phyloP scores from a whole-genome alignment of 1,284 basidiomycete species.

The Melanopsichium pennsylvanicum region DNA sequence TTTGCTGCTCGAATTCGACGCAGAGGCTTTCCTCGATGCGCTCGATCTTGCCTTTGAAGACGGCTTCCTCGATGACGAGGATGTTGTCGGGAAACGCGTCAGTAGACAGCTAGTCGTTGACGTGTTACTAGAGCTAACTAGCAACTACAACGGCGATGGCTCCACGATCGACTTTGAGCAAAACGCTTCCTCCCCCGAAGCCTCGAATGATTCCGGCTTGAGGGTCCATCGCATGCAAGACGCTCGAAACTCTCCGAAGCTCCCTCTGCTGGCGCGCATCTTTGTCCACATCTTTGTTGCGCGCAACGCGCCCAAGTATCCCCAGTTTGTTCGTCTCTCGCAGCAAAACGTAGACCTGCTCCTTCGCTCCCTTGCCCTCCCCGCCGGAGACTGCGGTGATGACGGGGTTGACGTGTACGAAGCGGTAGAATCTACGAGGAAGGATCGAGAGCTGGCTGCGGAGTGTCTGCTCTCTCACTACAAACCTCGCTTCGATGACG shows the following conservation, averaged over 20 bases:
- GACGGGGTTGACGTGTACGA: conserved; percentile 4
- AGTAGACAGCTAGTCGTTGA: conserved; percentile 85
- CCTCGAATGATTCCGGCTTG: neutral
- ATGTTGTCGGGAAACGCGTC: conserved; percentile 61
- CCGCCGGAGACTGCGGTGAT: conserved; percentile 73
- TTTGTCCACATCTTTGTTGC: conserved; percentile 95
- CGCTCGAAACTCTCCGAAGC: neutral
- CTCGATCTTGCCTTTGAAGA: conserved; percentile 96
- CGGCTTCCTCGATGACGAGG: conserved; percentile 82
- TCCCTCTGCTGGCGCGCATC: conserved; percentile 67
- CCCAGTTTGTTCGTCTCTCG: conserved; percentile 81
- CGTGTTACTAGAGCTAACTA: conserved; percentile 79
- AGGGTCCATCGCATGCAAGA: neutral
- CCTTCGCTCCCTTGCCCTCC: conserved; percentile 78
- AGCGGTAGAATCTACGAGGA: conserved; percentile 71
- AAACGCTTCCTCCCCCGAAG: neutral
- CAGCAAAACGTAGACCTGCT: conserved; percentile 77
- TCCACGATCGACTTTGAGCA: conserved; percentile 1
- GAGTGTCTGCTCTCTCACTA: conserved; percentile 95
- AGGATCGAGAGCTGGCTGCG: conserved; percentile 92
- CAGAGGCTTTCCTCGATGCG: conserved; percentile 91
- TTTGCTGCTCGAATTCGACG: conserved; percentile 84
- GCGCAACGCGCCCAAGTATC: conserved; percentile 94
- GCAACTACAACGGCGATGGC: neutral
- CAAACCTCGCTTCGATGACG: conserved; percentile 79